These are phyloP conservation scores for Candida boleticola DNA, from an alignment of 805 yeast species.

Conservation along the genomic window DNA sequence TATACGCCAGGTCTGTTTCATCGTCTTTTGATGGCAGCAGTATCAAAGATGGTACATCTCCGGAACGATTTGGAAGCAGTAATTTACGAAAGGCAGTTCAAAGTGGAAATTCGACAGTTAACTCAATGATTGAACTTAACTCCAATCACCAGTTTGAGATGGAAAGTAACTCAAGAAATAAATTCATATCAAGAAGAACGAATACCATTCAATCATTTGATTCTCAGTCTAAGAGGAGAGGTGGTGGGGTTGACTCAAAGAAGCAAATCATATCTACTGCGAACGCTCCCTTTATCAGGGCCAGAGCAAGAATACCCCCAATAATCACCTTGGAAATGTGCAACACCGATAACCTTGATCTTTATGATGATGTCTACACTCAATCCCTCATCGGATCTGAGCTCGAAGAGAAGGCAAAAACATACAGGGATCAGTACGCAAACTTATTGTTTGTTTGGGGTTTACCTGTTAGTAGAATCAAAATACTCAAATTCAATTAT, in stretches of 20 bases:
- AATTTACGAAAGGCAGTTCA: neutral
- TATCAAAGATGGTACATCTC: slow-evolving; percentile 3
- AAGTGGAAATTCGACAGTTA: neutral
- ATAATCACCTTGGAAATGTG: slow-evolving; percentile 46
- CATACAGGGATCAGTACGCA: slow-evolving; percentile 69
- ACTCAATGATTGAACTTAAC: neutral
- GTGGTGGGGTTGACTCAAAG: neutral
- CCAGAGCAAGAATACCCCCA: slow-evolving; percentile 18
- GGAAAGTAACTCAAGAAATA: neutral
- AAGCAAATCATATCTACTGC: neutral
- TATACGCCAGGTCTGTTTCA: neutral
- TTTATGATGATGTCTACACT: slow-evolving; percentile 42
- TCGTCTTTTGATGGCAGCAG: slow-evolving; percentile 5
- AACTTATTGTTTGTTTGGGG: slow-evolving; percentile 81
- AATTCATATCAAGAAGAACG: neutral
- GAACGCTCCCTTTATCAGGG: neutral
- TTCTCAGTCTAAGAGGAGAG: neutral
- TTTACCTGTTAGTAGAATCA: slow-evolving; percentile 72
- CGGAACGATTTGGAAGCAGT: slow-evolving; percentile 3
- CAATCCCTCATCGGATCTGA: slow-evolving; percentile 39
- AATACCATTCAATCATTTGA: neutral
- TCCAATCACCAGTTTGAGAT: too few relatives aligned
- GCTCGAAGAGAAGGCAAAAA: slow-evolving; percentile 32
- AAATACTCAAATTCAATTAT: slow-evolving; percentile 69
- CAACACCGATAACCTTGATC: slow-evolving; percentile 43